Evolutionary conservation across 257 asterid species (phyloP).

Genomic region (Fraxinus anomala): DNA sequence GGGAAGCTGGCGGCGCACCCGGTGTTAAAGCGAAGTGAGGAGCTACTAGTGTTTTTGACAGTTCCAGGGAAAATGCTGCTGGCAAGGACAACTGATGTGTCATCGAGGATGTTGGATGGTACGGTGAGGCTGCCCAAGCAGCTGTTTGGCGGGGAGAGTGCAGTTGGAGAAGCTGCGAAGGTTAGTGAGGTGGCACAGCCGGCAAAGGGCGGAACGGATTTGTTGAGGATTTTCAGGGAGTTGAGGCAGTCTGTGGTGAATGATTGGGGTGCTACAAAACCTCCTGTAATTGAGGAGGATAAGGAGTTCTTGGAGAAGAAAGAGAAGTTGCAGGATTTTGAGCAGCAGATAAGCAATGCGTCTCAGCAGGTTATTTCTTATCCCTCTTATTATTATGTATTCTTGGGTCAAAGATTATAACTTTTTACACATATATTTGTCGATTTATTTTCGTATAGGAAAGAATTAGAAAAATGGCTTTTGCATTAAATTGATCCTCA

Average conservation of each 20-base stretch:
- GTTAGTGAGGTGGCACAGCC: slow-evolving; percentile 59
- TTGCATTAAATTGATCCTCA: slow-evolving; percentile 2
- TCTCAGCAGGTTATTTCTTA: slow-evolving; percentile 77
- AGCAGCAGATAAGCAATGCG: slow-evolving; percentile 78
- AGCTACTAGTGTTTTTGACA: slow-evolving; percentile 61
- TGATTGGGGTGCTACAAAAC: slow-evolving; percentile 89
- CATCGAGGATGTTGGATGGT: slow-evolving; percentile 66
- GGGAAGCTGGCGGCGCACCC: slow-evolving; percentile 70
- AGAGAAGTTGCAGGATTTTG: slow-evolving; percentile 62
- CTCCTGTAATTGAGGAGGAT: slow-evolving; percentile 76
- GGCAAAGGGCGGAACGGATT: slow-evolving; percentile 77
- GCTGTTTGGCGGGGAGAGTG: slow-evolving; percentile 47
- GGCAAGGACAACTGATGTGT: slow-evolving; percentile 55
- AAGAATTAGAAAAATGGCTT: slow-evolving; percentile 12
- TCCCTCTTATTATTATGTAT: slow-evolving; percentile 16
- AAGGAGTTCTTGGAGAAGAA: slow-evolving; percentile 47
- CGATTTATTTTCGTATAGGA: background rate
- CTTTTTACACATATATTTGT: too few species aligned
- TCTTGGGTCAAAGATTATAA: background rate
- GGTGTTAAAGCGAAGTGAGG: slow-evolving; percentile 68
- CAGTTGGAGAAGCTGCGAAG: slow-evolving; percentile 36
- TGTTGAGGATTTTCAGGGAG: slow-evolving; percentile 78
- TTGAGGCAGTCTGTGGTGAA: slow-evolving; percentile 80
- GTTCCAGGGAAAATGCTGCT: slow-evolving; percentile 53
- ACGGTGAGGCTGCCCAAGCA: slow-evolving; percentile 62